Evolutionary conservation across 1,284 basidiomycete genomes (phyloP), one percentile per base, ranked within the genome.

Genomic region (Moesziomyces antarcticus): DNA sequence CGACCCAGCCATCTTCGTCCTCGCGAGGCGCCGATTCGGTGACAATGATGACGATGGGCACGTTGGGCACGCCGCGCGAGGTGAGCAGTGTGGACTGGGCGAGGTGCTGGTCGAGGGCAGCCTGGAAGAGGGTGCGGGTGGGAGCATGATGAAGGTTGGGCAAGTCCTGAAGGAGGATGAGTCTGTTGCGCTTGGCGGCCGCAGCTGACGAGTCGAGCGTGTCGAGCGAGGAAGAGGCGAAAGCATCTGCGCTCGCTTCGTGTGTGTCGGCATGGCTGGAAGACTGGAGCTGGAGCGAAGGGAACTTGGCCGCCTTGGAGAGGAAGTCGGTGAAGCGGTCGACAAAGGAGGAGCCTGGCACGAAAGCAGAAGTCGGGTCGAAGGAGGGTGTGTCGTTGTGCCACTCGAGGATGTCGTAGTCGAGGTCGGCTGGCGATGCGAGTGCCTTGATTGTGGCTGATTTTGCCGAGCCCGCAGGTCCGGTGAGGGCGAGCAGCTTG

Each of bases 391-490:
- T 51, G 2, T 87, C 85, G 75, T 90, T 93, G 50, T 88, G 87
- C 93, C 94, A 98, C 83, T 99, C 96, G 30, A 93, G 82, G 21
- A 97, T 87, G 44, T 95, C 91, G 51, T 93, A 89, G 3, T 88
- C 89, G 64, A 97, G 85, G 76, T 96, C 91, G 22, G 86, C 85
- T 9, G 22, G 5, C 5, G 50, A 14, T 0, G 93, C 88, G 8
- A 99, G 85, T 0, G 94, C 88, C 13, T 89, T 88, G 0, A 98
- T 75, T 0, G 93, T 93, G 0, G 93, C 89, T 0, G 95, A 96
- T 86, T 99, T 99, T 0, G 90, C 96, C 0, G 90, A 89, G 0
- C 96, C 97, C 9, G 94, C 91, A 0, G 93, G 93, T 2, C 97
- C 96, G 1, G 92, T 92, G 9, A 99, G 85, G 0, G 90, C 89